Conservation (phyloP, 23 red algal species). For the Gracilaria vermiculophylla region DNA sequence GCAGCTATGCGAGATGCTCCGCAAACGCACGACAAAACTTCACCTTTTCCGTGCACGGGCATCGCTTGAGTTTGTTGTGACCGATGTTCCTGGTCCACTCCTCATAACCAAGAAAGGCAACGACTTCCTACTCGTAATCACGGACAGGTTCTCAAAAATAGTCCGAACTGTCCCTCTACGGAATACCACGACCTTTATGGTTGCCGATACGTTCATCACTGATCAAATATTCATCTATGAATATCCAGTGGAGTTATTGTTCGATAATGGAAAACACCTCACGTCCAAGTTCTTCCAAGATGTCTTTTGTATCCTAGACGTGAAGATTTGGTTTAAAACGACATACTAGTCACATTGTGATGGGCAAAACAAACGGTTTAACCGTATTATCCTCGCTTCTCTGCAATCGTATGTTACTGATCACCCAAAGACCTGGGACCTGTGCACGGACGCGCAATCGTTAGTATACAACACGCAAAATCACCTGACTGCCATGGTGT, state of each 20-base stretch:
- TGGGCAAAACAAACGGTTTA: no score
- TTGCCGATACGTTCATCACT: background rate
- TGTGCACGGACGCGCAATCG: no score
- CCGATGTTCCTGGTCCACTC: background rate
- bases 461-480: background rate
- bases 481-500: background rate
- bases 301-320: background rate
- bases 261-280: constrained; percentile 4
- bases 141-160: background rate
- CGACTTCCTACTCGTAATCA: background rate
- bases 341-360: no score
- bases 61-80: constrained; percentile 25
- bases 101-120: background rate
- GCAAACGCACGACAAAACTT: background rate
- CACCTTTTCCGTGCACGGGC: constrained; percentile 14
- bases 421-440: no score
- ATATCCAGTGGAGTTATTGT: background rate
- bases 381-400: no score
- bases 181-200: background rate
- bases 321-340: background rate
- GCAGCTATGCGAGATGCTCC: background rate
- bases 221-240: background rate
- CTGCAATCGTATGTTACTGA: no score
- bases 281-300: background rate
- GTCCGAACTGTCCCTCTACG: background rate